phyloP scores from a whole-genome alignment of 2,329 filamentous ascomycete genomes.

The Microsporum ferrugineum region DNA sequence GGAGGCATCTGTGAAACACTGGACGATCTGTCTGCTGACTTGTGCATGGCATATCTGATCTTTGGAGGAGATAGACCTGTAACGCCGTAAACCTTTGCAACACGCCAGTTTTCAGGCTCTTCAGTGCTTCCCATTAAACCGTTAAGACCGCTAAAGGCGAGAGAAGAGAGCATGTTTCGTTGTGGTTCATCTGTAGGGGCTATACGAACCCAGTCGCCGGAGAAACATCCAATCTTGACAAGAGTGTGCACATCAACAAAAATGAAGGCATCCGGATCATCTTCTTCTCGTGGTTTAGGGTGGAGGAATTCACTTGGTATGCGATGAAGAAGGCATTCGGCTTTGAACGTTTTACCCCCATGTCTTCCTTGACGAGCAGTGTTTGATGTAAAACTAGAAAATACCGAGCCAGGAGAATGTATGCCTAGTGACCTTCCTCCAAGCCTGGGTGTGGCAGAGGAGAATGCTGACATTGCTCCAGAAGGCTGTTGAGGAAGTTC shows the following conservation, averaged over 20 bases:
- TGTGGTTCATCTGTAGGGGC: conserved; percentile 63
- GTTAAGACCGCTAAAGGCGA: conserved; percentile 45
- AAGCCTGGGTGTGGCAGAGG: conserved; percentile 69
- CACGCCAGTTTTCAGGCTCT: conserved; percentile 64
- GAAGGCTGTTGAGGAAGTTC: conserved; percentile 64
- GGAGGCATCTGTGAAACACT: conserved; percentile 43
- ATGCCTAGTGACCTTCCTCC: conserved; percentile 58
- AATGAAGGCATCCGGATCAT: conserved; percentile 74
- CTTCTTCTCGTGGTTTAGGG: conserved; percentile 70
- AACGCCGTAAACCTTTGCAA: conserved; percentile 78
- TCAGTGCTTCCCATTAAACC: conserved; percentile 34
- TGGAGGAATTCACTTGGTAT: conserved; percentile 72
- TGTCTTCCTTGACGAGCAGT: conserved; percentile 64
- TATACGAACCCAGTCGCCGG: conserved; percentile 87
- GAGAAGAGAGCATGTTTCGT: conserved; percentile 46
- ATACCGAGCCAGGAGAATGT: conserved; percentile 74
- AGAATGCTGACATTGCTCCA: conserved; percentile 67
- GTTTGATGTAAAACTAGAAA: conserved; percentile 75
- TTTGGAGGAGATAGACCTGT: conserved; percentile 52
- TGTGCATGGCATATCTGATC: conserved; percentile 45
- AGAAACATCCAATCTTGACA: conserved; percentile 88
- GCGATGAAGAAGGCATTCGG: conserved; percentile 59
- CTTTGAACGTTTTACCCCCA: conserved; percentile 70
- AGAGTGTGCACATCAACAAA: conserved; percentile 83
- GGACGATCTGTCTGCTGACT: conserved; percentile 38